A percentile compares a stretch with the other conserved stretches of the same genome.
phyloP scores from a whole-genome alignment of 2,329 filamentous ascomycete species.

The Calonectria honghensis region DNA sequence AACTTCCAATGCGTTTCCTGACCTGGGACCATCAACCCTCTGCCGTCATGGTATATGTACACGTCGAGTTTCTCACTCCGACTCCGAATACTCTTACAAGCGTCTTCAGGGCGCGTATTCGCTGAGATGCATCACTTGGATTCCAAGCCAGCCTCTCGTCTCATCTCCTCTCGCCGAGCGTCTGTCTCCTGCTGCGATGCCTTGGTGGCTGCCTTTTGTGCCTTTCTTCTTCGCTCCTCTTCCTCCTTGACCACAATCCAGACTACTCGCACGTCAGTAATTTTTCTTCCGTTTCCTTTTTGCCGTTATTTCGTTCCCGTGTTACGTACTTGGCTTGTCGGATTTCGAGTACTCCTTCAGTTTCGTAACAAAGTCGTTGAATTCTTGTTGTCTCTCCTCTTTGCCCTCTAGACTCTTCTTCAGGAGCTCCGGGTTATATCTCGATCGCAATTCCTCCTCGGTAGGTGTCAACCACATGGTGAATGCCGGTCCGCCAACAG shows the following conservation, averaged over 20 bases:
- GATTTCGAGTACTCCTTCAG: conserved; percentile 94
- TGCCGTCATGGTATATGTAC: conserved; percentile 47
- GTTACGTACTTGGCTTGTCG: conserved; percentile 87
- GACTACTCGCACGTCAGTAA: conserved; percentile 60
- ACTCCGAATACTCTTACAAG: conserved; percentile 51
- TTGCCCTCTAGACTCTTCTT: conserved; percentile 89
- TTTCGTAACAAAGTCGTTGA: conserved; percentile 88
- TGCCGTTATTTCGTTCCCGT: neutral
- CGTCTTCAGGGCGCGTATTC: conserved; percentile 31
- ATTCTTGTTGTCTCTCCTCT: conserved; percentile 86
- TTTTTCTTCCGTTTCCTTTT: neutral
- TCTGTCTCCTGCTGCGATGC: conserved; percentile 65
- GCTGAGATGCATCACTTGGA: conserved; percentile 53
- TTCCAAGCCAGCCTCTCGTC: conserved; percentile 68
- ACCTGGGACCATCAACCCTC: conserved; percentile 30
- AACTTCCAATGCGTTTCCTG: conserved; percentile 44
- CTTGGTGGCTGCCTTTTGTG: conserved; percentile 59
- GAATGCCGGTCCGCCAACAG: conserved; percentile 89
- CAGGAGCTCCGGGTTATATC: conserved; percentile 96
- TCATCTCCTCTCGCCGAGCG: conserved; percentile 68
- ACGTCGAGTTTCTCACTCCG: conserved; percentile 37
- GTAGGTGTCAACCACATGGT: conserved; percentile 87
- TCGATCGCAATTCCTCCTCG: conserved; percentile 93
- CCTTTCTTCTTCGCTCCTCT: conserved; percentile 64
- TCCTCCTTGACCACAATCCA: conserved; percentile 72